A percentile compares a stretch with the other conserved stretches of the same genome.
These are phyloP conservation scores for Chrysoporthe austroafricana DNA, from an alignment of 2,329 filamentous ascomycete genomes.

Conservation along the genomic window DNA sequence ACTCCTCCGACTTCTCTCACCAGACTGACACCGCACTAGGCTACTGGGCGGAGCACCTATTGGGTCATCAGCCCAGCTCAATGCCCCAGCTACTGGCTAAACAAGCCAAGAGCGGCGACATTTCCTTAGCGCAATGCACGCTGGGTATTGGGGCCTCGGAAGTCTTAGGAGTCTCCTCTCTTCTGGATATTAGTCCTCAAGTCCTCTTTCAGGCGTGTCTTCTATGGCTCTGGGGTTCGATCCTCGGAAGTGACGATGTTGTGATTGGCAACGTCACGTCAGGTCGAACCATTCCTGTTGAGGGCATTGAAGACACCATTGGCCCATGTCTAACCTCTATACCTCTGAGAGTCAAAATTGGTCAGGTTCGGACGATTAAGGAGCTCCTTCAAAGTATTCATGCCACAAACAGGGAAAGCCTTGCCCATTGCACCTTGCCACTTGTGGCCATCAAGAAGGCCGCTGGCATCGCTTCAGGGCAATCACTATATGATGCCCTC, in stretches of 20 bases:
- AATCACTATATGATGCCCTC: conserved; percentile 73
- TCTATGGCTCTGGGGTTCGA: conserved; percentile 65
- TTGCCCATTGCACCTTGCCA: conserved; percentile 66
- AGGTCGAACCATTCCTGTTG: conserved; percentile 74
- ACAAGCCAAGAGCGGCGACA: conserved; percentile 30
- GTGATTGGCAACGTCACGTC: conserved; percentile 81
- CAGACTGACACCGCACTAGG: conserved; percentile 49
- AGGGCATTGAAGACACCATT: conserved; percentile 71
- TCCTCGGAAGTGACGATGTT: conserved; percentile 68
- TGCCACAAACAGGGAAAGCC: conserved; percentile 63
- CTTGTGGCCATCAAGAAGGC: conserved; percentile 71
- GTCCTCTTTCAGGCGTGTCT: conserved; percentile 77
- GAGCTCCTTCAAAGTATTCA: conserved; percentile 71
- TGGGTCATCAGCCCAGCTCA: conserved; percentile 54
- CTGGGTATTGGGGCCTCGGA: conserved; percentile 41
- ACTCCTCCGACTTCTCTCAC: conserved; percentile 32
- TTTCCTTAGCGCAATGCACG: conserved; percentile 34
- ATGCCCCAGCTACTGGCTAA: conserved; percentile 51
- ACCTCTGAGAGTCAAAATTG: conserved; percentile 69
- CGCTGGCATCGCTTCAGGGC: conserved; percentile 56
- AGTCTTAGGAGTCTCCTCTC: conserved; percentile 43
- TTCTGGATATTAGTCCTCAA: conserved; percentile 62
- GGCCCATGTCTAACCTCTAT: conserved; percentile 81
- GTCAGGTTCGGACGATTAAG: conserved; percentile 51
- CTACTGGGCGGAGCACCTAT: conserved; percentile 74